Conservation (phyloP, 768 basidiomycete species). For the Pleurotus giganteus region DNA sequence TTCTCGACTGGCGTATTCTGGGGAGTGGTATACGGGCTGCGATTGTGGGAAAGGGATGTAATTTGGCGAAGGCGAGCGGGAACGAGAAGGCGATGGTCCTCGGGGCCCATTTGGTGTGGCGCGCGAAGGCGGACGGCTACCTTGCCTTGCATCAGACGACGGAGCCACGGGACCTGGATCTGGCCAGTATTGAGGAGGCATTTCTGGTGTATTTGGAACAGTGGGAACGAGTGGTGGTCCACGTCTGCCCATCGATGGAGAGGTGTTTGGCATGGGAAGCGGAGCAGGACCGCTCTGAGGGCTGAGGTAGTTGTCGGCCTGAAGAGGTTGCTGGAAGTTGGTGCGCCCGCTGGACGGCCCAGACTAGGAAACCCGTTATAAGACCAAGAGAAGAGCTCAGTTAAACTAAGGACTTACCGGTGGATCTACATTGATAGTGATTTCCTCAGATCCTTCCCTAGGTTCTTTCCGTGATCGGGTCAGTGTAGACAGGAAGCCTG, state of each 20-base stretch:
- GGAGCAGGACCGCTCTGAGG: neutral
- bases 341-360: constrained; percentile 5
- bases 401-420: neutral
- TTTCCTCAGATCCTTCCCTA: neutral
- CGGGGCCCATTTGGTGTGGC: neutral
- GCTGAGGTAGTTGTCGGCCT: neutral
- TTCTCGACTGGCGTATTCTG: neutral
- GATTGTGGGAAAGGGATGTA: constrained; percentile 1
- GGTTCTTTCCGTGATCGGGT: constrained; percentile 1
- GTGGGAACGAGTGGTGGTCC: neutral
- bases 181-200: constrained; percentile 6
- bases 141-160: neutral
- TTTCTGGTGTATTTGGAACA: constrained; percentile 6
- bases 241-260: neutral
- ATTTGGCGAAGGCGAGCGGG: constrained; percentile 1
- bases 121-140: neutral
- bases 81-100: neutral
- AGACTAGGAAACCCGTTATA: neutral
- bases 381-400: neutral
- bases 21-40: neutral
- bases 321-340: constrained; percentile 6
- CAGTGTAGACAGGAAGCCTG: neutral
- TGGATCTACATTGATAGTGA: constrained; percentile 9
- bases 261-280: neutral
- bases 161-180: neutral